These are phyloP conservation scores for Polymyxa betae DNA, from an alignment of 208 protist genomes.

Conservation along the genomic window DNA sequence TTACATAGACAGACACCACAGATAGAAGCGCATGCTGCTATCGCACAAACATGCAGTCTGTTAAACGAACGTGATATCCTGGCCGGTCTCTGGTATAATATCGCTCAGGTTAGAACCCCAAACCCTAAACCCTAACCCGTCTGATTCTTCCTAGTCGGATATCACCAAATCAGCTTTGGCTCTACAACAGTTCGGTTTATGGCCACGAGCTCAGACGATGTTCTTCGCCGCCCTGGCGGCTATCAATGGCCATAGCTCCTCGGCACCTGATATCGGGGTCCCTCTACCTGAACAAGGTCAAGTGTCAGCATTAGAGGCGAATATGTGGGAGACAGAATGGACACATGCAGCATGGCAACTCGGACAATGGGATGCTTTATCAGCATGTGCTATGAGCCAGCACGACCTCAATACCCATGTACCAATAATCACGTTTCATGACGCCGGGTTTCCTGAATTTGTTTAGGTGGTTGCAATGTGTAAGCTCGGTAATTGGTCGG, in stretches of 20 bases:
- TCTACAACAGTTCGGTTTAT: conserved; percentile 57
- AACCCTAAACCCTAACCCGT: neutral
- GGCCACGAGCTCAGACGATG: conserved; percentile 51
- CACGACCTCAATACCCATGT: neutral
- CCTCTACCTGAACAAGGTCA: neutral
- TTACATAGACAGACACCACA: neutral
- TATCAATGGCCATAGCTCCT: neutral
- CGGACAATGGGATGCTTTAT: conserved; percentile 57
- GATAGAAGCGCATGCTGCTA: neutral
- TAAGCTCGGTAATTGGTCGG: neutral
- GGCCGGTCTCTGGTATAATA: conserved; percentile 36
- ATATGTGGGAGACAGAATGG: conserved; percentile 58
- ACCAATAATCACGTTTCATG: neutral
- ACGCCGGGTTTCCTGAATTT: neutral
- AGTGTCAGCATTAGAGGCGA: neutral
- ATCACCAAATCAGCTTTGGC: conserved; percentile 53
- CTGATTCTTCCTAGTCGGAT: neutral
- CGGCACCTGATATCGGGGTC: neutral
- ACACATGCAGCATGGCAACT: conserved; percentile 53
- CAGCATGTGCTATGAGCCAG: conserved; percentile 35
- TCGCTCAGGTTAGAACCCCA: conserved; percentile 2
- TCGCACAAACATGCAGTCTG: neutral
- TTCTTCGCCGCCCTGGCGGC: conserved; percentile 51
- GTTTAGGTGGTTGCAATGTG: neutral
- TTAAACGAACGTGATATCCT: conserved; percentile 14